phyloP scores from a whole-genome alignment of 208 protist species.

The Leishmania lainsoni region DNA sequence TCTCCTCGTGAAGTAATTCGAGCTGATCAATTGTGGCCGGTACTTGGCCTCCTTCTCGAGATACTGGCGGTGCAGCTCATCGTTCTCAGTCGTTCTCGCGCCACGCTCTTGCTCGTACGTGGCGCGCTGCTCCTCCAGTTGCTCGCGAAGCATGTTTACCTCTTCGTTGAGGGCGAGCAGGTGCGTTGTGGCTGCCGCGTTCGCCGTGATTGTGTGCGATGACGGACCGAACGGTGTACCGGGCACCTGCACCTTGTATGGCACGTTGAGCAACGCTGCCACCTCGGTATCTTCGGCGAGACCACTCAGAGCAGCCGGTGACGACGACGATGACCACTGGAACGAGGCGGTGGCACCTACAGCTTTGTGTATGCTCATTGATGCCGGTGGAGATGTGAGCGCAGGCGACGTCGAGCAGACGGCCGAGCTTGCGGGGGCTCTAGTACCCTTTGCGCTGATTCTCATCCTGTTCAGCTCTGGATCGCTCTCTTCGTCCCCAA shows the following conservation, averaged over 20 bases:
- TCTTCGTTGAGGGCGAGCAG: slow-evolving; percentile 55
- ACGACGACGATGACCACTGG: not conserved
- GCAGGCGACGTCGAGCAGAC: not conserved
- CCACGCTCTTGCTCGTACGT: slow-evolving; percentile 69
- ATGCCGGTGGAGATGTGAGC: not conserved
- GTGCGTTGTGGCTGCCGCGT: slow-evolving; percentile 24
- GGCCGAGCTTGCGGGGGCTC: not conserved
- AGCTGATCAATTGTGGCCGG: slow-evolving; percentile 48
- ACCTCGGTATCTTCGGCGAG: slow-evolving; percentile 25
- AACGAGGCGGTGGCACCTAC: not conserved
- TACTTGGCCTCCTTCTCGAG: slow-evolving; percentile 34
- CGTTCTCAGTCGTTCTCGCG: slow-evolving; percentile 33
- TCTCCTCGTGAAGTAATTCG: slow-evolving; percentile 54
- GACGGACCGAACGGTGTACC: slow-evolving; percentile 1
- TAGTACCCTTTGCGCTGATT: not conserved
- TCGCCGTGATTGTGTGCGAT: slow-evolving; percentile 16
- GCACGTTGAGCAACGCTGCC: slow-evolving; percentile 11
- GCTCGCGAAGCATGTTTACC: slow-evolving; percentile 55
- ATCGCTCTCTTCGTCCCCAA: not conserved
- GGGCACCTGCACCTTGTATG: slow-evolving; percentile 30
- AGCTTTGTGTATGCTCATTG: slow-evolving; percentile 11
- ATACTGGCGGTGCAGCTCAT: slow-evolving; percentile 33
- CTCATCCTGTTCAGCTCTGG: slow-evolving; percentile 1
- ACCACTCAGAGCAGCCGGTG: not conserved
- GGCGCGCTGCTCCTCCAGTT: slow-evolving; percentile 63